Conservation (phyloP, 1,139 yeast species). For the Geotrichum citri-aurantii region DNA sequence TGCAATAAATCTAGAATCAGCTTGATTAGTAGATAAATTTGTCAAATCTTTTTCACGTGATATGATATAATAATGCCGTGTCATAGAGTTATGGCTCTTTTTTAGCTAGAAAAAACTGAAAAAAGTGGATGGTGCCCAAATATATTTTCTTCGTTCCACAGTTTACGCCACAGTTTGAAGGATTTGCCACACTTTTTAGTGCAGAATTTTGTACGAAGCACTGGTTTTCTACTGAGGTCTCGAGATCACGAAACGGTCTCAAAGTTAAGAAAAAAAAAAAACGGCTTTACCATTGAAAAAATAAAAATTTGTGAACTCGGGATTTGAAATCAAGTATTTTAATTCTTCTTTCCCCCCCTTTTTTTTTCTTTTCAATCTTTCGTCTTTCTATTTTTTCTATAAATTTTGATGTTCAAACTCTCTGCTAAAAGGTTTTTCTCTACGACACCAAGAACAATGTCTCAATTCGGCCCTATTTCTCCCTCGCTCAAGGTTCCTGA, state of each 20-base stretch:
- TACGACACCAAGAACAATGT: background rate
- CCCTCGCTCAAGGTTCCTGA: conserved; percentile 30
- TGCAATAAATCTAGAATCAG: too few relatives aligned
- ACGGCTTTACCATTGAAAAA: too few relatives aligned
- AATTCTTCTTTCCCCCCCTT: background rate
- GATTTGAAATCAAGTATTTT: background rate
- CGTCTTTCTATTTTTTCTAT: background rate
- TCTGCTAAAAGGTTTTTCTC: background rate
- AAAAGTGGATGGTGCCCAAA: background rate
- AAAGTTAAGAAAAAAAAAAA: background rate
- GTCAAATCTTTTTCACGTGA: too few relatives aligned
- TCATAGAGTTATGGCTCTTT: background rate
- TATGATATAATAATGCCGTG: background rate
- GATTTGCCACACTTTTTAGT: background rate
- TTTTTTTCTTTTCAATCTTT: background rate
- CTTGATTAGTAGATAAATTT: too few relatives aligned
- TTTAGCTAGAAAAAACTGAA: background rate
- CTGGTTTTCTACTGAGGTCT: background rate
- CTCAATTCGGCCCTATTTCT: conserved; percentile 23
- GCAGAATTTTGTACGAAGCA: background rate
- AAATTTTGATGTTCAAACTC: too few relatives aligned
- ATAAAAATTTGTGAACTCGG: background rate
- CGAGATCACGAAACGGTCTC: background rate
- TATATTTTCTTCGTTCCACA: background rate
- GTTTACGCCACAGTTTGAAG: background rate